A percentile compares a stretch with the other conserved stretches of the same genome.
phyloP scores from a whole-genome alignment of 73 alveolate species.

The Paramecium caudatum region DNA sequence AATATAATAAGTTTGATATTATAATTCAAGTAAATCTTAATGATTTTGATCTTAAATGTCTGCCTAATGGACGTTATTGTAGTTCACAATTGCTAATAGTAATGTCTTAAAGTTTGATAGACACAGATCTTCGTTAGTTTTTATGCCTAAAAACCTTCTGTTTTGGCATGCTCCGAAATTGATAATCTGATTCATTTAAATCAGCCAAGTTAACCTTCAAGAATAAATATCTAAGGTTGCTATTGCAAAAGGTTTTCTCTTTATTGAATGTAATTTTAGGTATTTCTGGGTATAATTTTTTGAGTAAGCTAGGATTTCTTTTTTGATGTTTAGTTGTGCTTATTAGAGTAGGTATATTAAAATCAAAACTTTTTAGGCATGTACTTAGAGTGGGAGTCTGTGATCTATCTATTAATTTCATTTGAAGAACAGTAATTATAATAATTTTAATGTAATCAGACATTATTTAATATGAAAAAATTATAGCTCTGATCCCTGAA shows the following conservation, averaged over 20 bases:
- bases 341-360: neutral
- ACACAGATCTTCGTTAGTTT: slow-evolving; percentile 25
- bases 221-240: slow-evolving; percentile 10
- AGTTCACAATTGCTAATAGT: slow-evolving; percentile 9
- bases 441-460: slow-evolving; percentile 32
- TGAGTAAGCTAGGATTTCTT: neutral
- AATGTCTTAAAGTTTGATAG: neutral
- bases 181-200: slow-evolving; percentile 22
- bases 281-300: slow-evolving; percentile 14
- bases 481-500: neutral
- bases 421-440: slow-evolving; percentile 11
- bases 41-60: slow-evolving; percentile 32
- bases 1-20: neutral
- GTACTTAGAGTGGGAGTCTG: neutral
- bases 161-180: too few relatives aligned
- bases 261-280: neutral
- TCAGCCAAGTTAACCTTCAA: neutral
- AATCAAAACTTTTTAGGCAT: neutral
- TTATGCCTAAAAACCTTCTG: neutral
- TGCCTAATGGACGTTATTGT: neutral
- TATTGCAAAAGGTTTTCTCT: neutral
- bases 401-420: slow-evolving; percentile 2
- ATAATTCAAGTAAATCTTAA: slow-evolving; percentile 10
- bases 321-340: neutral
- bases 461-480: neutral